These are phyloP conservation scores for Plenodomus biglobosus DNA, from an alignment of 2,329 filamentous ascomycete species.

Conservation along the genomic window DNA sequence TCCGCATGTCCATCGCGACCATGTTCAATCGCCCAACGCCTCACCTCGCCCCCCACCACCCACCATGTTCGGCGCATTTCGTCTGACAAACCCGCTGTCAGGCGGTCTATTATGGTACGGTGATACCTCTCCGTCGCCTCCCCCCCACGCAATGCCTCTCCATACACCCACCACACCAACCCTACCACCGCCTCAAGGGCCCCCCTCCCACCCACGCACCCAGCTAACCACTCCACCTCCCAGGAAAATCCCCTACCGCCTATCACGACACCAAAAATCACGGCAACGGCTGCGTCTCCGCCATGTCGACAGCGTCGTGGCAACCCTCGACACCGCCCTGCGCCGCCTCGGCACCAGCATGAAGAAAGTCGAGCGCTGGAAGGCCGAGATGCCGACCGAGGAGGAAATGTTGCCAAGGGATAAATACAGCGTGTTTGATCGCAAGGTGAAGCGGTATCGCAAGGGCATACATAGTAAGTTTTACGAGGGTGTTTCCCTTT, in stretches of 20 bases:
- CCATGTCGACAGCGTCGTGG: slow-evolving; percentile 81
- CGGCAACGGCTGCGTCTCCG: slow-evolving; percentile 49
- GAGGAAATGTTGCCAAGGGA: slow-evolving; percentile 93
- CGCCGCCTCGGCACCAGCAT: slow-evolving; percentile 67
- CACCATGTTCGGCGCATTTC: slow-evolving; percentile 46
- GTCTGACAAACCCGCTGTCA: slow-evolving; percentile 44
- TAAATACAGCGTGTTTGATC: slow-evolving; percentile 98
- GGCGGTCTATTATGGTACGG: slow-evolving; percentile 44
- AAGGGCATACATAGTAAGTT: slow-evolving; percentile 96
- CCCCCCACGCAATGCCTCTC: background rate
- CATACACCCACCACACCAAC: slow-evolving; percentile 8
- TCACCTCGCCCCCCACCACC: slow-evolving; percentile 15
- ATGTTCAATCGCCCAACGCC: slow-evolving; percentile 10
- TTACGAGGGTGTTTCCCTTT: too few relatives aligned
- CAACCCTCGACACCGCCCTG: slow-evolving; percentile 77
- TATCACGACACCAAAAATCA: slow-evolving; percentile 68
- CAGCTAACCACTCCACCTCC: slow-evolving; percentile 7
- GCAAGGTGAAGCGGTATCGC: slow-evolving; percentile 91
- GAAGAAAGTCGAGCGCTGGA: slow-evolving; percentile 86
- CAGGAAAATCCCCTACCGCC: slow-evolving; percentile 95
- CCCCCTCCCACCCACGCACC: background rate
- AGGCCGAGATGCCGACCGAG: slow-evolving; percentile 92
- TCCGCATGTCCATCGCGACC: slow-evolving; percentile 19
- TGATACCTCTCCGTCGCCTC: background rate
- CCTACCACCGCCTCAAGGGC: background rate